phyloP scores from a whole-genome alignment of 805 yeast species.

The Lipomyces japonicus region DNA sequence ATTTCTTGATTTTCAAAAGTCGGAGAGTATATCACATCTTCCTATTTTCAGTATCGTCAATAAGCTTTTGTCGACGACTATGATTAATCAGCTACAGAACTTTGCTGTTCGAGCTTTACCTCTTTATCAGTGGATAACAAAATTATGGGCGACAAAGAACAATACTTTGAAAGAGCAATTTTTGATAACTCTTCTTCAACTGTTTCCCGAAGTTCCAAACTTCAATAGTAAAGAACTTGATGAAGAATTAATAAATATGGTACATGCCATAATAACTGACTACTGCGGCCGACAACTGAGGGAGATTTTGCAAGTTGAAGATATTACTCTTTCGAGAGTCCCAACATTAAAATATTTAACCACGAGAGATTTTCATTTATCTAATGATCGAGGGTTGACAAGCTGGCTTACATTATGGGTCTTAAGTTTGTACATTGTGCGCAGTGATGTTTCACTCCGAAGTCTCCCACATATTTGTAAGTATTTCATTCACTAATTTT shows the following conservation, averaged over 20 bases:
- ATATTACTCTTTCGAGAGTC: conserved; percentile 3
- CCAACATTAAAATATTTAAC: conserved; percentile 3
- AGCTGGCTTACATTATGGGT: conserved; percentile 8
- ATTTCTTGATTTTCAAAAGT: conserved; percentile 5
- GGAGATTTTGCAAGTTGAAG: conserved; percentile 15
- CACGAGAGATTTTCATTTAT: conserved; percentile 5
- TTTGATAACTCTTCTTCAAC: conserved; percentile 4
- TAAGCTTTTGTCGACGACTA: conserved; percentile 3
- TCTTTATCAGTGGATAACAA: conserved; percentile 4
- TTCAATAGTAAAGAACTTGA: neutral
- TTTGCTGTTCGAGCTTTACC: conserved; percentile 1
- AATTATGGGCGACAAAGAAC: conserved; percentile 12
- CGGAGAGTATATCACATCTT: conserved; percentile 16
- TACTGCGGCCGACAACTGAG: conserved; percentile 7
- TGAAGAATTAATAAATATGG: conserved; percentile 3
- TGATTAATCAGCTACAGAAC: conserved; percentile 1
- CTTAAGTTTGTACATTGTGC: neutral
- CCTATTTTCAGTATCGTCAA: conserved; percentile 7
- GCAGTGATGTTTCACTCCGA: neutral
- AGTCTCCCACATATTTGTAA: too few species aligned
- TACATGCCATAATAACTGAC: conserved; percentile 9
- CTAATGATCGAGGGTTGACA: conserved; percentile 5
- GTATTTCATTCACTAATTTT: too few species aligned
- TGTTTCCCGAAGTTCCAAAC: conserved; percentile 9
- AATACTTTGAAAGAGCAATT: conserved; percentile 13